Conservation (phyloP, 495 filamentous ascomycete genomes). For the Astrothelium macrocarpum region DNA sequence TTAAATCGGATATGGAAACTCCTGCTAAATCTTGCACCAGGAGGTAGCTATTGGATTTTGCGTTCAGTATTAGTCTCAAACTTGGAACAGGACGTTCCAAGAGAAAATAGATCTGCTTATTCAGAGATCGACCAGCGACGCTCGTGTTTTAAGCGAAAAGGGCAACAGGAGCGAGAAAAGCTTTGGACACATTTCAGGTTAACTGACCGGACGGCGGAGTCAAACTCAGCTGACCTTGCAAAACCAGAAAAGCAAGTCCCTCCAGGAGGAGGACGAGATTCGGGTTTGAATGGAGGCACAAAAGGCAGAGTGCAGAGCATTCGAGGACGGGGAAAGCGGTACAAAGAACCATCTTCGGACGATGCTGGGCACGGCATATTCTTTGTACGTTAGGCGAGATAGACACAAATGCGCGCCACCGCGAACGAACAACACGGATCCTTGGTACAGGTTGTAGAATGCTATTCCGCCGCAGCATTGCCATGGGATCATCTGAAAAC, state of each 20-base stretch:
- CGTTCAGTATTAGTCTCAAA: background rate
- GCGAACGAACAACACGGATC: conserved; percentile 5
- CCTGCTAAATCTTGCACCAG: background rate
- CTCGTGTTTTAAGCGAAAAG: background rate
- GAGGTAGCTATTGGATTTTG: background rate
- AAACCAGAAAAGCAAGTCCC: background rate
- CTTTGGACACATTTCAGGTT: background rate
- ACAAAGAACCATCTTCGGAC: background rate
- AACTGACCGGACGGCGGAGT: background rate
- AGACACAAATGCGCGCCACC: background rate
- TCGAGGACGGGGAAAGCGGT: background rate
- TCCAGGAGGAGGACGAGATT: background rate
- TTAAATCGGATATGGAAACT: no score
- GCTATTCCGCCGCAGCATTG: background rate
- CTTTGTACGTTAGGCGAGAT: background rate
- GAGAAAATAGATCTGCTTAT: background rate
- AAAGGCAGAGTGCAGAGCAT: background rate
- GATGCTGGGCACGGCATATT: background rate
- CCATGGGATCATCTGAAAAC: background rate
- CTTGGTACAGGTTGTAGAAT: background rate
- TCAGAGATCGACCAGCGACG: background rate
- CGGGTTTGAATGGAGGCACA: background rate
- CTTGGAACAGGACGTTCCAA: background rate
- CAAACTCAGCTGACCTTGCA: background rate
- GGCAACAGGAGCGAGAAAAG: background rate